phyloP scores from a whole-genome alignment of 306 rosid species.

The Sindora glabra region DNA sequence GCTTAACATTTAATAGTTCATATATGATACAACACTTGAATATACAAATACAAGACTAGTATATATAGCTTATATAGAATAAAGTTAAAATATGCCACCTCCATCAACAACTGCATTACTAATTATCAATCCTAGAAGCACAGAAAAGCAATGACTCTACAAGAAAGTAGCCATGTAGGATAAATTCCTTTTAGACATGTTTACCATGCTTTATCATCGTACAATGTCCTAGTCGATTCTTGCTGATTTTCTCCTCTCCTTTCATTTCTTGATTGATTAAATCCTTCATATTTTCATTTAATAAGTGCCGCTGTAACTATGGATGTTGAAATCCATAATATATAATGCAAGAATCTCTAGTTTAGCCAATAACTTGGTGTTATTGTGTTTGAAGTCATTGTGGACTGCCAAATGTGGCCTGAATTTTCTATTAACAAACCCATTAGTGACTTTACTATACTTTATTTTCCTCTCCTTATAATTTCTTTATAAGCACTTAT shows the following conservation, averaged over 20 bases:
- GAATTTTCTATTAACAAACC: constrained; percentile 55
- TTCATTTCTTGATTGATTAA: constrained; percentile 19
- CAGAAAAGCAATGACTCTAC: constrained; percentile 51
- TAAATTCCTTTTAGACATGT: constrained; percentile 55
- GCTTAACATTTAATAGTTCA: too few species aligned
- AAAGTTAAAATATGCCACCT: constrained; percentile 54
- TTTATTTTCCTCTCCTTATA: too few species aligned
- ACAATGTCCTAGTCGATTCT: constrained; percentile 29
- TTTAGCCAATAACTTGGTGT: constrained; percentile 71
- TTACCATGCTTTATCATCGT: constrained; percentile 72
- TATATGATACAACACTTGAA: too few species aligned
- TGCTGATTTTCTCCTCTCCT: constrained; percentile 25
- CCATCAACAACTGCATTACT: constrained; percentile 46
- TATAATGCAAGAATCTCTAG: constrained; percentile 73
- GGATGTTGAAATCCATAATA: constrained; percentile 48
- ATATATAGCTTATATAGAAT: constrained; percentile 94
- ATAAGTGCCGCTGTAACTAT: constrained; percentile 24
- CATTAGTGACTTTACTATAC: too few species aligned
- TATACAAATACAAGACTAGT: too few species aligned
- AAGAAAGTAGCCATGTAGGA: constrained; percentile 74
- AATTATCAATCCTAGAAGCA: constrained; percentile 49
- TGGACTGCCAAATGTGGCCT: constrained; percentile 51
- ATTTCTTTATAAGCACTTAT: too few species aligned
- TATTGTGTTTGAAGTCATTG: constrained; percentile 55
- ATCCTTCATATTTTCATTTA: constrained; percentile 62